Evolutionary conservation across 345 rosid genomes (phyloP).

Genomic region (Carallia pectinifolia): DNA sequence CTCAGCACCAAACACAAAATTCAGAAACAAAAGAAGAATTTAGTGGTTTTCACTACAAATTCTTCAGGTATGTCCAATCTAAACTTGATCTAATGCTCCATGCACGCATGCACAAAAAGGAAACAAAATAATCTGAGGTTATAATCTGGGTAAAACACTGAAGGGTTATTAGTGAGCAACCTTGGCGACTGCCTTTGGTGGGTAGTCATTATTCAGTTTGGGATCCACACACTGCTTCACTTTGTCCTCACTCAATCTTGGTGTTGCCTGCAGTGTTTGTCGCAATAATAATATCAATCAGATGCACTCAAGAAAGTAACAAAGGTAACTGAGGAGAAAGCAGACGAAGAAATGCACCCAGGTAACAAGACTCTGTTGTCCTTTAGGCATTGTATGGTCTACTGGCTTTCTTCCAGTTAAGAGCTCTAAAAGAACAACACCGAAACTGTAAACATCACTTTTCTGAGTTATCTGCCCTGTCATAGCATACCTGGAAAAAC

Average conservation of each 20-base stretch:
- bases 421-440: conserved; percentile 93
- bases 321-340: background rate
- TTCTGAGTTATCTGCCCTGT: conserved; percentile 96
- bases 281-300: background rate
- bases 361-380: conserved; percentile 97
- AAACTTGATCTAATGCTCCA: too few relatives aligned
- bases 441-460: conserved; percentile 97
- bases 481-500: conserved; percentile 82
- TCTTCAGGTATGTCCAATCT: too few relatives aligned
- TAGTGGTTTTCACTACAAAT: background rate
- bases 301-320: background rate
- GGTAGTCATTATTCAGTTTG: conserved; percentile 80
- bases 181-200: conserved; percentile 98
- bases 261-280: conserved; percentile 72
- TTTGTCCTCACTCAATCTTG: conserved; percentile 95
- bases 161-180: conserved; percentile 33
- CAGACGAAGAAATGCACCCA: conserved; percentile 54
- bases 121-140: too few relatives aligned
- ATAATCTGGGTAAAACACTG: background rate
- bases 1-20: background rate
- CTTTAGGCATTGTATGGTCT: conserved; percentile 99
- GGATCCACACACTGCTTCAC: conserved; percentile 99
- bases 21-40: background rate
- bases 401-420: conserved; percentile 97
- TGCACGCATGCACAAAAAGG: too few relatives aligned